Percentiles rank a stretch among this genome's conserved stretches.
phyloP scores from a whole-genome alignment of 1,139 yeast species.

The Protomyces macrosporus region DNA sequence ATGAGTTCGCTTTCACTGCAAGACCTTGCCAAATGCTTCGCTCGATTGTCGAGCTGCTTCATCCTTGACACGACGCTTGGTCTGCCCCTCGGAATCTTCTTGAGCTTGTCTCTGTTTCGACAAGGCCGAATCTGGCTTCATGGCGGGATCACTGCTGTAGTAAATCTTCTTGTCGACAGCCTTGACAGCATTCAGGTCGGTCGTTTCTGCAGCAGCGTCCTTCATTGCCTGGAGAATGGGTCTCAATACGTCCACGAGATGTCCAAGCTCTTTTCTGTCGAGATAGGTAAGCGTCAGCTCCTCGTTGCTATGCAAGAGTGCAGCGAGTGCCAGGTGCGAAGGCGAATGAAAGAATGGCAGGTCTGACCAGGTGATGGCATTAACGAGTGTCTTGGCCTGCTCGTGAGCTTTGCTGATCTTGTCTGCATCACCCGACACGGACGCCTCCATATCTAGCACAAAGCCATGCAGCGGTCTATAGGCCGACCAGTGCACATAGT shows the following conservation, averaged over 20 bases:
- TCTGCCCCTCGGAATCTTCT: not conserved
- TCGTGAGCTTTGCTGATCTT: constrained; percentile 50
- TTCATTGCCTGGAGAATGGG: not conserved
- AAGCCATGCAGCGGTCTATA: constrained; percentile 85
- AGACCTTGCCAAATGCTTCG: constrained; percentile 4
- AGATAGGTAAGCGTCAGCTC: constrained; percentile 63
- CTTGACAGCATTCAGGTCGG: constrained; percentile 38
- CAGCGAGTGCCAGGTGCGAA: constrained; percentile 90
- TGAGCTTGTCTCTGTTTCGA: constrained; percentile 21
- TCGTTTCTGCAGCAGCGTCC: constrained; percentile 43
- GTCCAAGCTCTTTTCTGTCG: constrained; percentile 34
- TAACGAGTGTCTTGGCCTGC: constrained; percentile 56
- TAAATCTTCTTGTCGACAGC: constrained; percentile 39
- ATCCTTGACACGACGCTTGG: constrained; percentile 3
- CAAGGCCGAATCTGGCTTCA: constrained; percentile 17
- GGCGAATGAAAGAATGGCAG: constrained; percentile 76
- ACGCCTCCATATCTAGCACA: constrained; percentile 74
- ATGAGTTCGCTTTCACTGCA: not conserved
- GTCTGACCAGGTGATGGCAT: constrained; percentile 64
- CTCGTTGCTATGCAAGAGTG: constrained; percentile 62
- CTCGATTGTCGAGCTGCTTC: constrained; percentile 5
- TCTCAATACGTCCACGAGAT: not conserved
- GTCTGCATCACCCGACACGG: constrained; percentile 41
- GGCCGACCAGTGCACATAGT: constrained; percentile 82
- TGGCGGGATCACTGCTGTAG: constrained; percentile 33